Conservation (phyloP, 768 basidiomycete genomes). For the Cytidiella melzeri region DNA sequence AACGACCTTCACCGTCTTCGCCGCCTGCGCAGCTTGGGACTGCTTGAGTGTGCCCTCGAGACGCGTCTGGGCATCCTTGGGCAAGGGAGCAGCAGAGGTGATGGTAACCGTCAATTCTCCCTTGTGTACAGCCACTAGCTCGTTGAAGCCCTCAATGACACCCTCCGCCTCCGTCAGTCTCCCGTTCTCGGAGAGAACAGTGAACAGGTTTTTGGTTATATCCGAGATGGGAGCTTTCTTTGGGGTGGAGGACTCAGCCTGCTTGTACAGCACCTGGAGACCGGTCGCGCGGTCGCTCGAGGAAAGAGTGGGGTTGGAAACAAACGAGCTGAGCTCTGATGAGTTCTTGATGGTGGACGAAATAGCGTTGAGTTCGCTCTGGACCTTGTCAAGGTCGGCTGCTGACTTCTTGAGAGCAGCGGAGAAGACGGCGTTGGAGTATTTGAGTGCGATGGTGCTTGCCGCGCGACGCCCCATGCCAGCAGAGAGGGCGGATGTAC, state of each 20-base stretch:
- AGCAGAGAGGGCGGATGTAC: constrained; percentile 39
- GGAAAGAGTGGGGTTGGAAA: constrained; percentile 90
- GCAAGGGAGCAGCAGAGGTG: constrained; percentile 79
- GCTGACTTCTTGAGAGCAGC: constrained; percentile 83
- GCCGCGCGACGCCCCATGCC: constrained; percentile 66
- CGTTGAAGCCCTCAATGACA: constrained; percentile 88
- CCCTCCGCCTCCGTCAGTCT: constrained; percentile 77
- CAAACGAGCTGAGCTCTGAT: constrained; percentile 62
- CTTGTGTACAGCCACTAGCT: constrained; percentile 80
- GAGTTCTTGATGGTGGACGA: constrained; percentile 60
- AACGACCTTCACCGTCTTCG: constrained; percentile 81
- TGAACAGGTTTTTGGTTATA: constrained; percentile 88
- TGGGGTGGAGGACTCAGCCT: constrained; percentile 50
- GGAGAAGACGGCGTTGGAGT: constrained; percentile 75
- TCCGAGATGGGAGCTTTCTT: constrained; percentile 79
- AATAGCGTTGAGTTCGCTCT: constrained; percentile 73
- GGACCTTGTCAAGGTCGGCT: constrained; percentile 76
- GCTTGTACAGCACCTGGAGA: constrained; percentile 60
- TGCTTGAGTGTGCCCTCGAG: constrained; percentile 85
- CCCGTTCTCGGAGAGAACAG: constrained; percentile 89
- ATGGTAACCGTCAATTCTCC: constrained; percentile 92
- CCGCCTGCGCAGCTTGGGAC: constrained; percentile 77
- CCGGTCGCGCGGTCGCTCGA: constrained; percentile 65
- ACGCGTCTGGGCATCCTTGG: constrained; percentile 66
- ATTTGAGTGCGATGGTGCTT: constrained; percentile 74